Evolutionary conservation across 2,329 filamentous ascomycete genomes (phyloP), one percentile per base, ranked within the genome.

Genomic region (Colletotrichum viniferum): DNA sequence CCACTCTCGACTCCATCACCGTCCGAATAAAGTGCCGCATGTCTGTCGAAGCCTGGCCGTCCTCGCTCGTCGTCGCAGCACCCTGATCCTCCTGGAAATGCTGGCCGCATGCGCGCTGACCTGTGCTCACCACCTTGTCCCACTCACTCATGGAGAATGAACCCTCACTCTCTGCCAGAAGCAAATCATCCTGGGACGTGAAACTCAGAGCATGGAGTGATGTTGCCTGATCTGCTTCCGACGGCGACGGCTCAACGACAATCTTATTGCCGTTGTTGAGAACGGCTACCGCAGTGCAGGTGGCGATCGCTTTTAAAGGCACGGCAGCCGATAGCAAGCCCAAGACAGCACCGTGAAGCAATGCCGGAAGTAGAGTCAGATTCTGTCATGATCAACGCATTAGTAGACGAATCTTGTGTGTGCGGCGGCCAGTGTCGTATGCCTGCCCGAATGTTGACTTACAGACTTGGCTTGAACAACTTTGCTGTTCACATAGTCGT

Each of bases 141-240:
- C 96, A 98, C 77, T 94, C 92, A 16, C 92, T 88, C 78, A 94
- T 87, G 62, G 91, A 91, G 81, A 98, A 98, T 5, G 86, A 85
- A 1, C 96, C 96, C 80, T 96, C 92, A 80, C 95, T 98, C 85
- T 98, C 94, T 38, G 91, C 92, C 56, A 98, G 85, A 26, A 98
- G 85, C 67, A 98, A 86, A 74, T 95, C 92, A 10, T 93, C 91
- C 67, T 92, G 87, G 2, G 93, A 92, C n/a, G 93, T 93, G 82
- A 97, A 98, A 7, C 92, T 94, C 73, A 98, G 88, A n/a, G 94
- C 95, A 82, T 98, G 96, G 26, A 95, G 85, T 7, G 95, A 97
- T 71, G 86, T 88, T 13, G 94, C 93, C 61, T 86, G 85, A 77
- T 91, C 88, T 61, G 93, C 88, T 76, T 94, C 89, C 26, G 90